A percentile compares a stretch with the other conserved stretches of the same genome.
These are phyloP conservation scores for Xylaria polymorpha DNA, from an alignment of 2,329 filamentous ascomycete species.

Conservation along the genomic window DNA sequence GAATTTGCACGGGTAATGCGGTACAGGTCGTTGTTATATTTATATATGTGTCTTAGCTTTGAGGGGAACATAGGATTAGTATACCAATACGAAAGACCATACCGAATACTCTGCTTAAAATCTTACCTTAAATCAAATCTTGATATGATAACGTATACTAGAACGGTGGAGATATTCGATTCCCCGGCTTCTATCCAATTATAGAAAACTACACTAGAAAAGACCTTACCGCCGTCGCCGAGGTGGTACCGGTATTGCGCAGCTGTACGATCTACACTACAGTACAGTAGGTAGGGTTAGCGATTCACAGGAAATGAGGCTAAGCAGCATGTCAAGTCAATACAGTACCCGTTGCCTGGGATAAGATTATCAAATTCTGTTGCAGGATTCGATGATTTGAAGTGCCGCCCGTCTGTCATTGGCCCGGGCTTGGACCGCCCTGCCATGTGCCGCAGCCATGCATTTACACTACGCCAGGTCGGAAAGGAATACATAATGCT, in stretches of 20 bases:
- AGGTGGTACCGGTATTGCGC: not conserved
- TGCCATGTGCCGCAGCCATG: slow-evolving; percentile 14
- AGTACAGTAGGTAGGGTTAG: no score
- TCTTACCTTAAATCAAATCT: not conserved
- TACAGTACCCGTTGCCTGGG: not conserved
- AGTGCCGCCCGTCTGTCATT: slow-evolving; percentile 10
- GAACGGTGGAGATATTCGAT: not conserved
- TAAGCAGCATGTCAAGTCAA: not conserved
- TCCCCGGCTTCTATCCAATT: not conserved
- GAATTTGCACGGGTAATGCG: no score
- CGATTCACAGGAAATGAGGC: not conserved
- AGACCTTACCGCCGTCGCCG: not conserved
- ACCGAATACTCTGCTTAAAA: no score
- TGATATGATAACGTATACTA: no score
- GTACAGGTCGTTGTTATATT: no score
- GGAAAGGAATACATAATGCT: not conserved
- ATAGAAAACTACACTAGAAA: not conserved
- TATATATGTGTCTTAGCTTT: no score
- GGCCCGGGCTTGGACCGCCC: not conserved
- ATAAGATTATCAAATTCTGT: slow-evolving; percentile 27
- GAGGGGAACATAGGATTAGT: no score
- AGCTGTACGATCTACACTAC: not conserved
- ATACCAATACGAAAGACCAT: no score
- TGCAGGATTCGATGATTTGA: slow-evolving; percentile 19
- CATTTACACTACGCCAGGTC: slow-evolving; percentile 4